Base-by-base conservation (phyloP, 2,329 filamentous ascomycete species). In the Fonsecaea pedrosoi region DNA sequence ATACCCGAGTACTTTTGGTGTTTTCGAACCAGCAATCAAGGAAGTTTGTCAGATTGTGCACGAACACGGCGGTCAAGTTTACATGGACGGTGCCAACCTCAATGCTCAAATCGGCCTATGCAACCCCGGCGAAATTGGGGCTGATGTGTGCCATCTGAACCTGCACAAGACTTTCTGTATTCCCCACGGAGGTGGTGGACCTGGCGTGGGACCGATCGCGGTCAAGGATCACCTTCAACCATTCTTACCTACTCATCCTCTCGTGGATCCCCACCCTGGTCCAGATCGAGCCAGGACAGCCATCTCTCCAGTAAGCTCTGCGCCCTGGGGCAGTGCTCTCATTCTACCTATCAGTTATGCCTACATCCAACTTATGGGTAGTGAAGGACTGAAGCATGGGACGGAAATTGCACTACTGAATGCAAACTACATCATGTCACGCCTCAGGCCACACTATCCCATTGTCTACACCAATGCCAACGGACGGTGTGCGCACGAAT, bases 161-260 rank as follows among this genome's bases (percentile, higher is more conserved):
- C 86, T 98, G 50, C 94, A 98, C 87, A 98, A 98, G 86, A 98
- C 94, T 2, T 98, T 98, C 84, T 98, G 94, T 78, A 98, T 98
- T 75, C 94, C 94, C 55, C 94, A 98, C 79, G 94, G 94, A 63
- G 94, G 94, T 70, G 94, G 94, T 71, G 94, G 94, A 15, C 94
- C 94, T 9, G 94, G 94, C 74, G 92, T 97, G 42, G 94, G 94
- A 1, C 94, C 94, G 61, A 96, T 98, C 72, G 94, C 93, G 76
- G 94, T 97, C 63, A 95, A 94, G 77, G 82, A 88, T 68, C 92
- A 96, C 75, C 87, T 98, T 58, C 81, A 86, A 6, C 87, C 88
- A 5, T 93, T 89, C 83, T 85, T 97, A 13, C 92, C 94, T 4
- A 87, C 86, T 18, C 90, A 92, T 77, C 86, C 89, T 9, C 79